These are phyloP conservation scores for Zasmidium citrigriseum DNA, from an alignment of 2,329 filamentous ascomycete species.

Conservation along the genomic window DNA sequence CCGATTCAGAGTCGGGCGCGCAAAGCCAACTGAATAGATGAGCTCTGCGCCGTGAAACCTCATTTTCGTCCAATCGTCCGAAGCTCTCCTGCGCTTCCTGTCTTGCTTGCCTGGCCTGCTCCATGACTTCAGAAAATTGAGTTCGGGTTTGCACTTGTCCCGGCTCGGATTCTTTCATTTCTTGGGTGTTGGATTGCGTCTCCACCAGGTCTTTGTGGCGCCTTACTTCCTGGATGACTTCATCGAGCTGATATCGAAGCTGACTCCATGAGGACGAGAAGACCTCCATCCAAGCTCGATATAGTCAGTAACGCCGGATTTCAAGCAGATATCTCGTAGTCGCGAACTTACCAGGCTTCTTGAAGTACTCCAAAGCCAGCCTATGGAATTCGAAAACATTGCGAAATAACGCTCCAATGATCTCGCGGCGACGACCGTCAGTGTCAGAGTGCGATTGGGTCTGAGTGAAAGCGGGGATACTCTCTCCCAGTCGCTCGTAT, in stretches of 20 bases:
- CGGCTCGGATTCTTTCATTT: no score
- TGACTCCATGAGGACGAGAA: background rate
- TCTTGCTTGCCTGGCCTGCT: background rate
- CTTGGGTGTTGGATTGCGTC: background rate
- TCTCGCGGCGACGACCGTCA: background rate
- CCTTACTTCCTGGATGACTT: background rate
- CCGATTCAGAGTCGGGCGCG: background rate
- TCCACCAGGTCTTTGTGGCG: background rate
- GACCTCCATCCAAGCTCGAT: background rate
- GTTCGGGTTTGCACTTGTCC: no score
- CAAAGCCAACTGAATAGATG: constrained; percentile 3
- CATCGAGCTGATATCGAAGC: background rate
- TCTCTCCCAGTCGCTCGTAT: background rate
- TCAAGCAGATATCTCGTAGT: no score
- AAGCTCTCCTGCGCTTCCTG: background rate
- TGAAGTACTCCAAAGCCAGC: background rate
- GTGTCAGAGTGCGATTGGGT: background rate
- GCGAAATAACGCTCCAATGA: background rate
- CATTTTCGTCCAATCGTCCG: background rate
- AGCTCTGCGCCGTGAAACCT: background rate
- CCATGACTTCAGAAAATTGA: background rate
- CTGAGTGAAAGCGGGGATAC: background rate
- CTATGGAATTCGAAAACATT: background rate
- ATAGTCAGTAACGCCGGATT: no score
- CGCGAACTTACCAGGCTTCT: background rate